A percentile compares a stretch with the other conserved stretches of the same genome.
phyloP scores from a whole-genome alignment of 495 filamentous ascomycete genomes.

The Corynascus novoguineensis region DNA sequence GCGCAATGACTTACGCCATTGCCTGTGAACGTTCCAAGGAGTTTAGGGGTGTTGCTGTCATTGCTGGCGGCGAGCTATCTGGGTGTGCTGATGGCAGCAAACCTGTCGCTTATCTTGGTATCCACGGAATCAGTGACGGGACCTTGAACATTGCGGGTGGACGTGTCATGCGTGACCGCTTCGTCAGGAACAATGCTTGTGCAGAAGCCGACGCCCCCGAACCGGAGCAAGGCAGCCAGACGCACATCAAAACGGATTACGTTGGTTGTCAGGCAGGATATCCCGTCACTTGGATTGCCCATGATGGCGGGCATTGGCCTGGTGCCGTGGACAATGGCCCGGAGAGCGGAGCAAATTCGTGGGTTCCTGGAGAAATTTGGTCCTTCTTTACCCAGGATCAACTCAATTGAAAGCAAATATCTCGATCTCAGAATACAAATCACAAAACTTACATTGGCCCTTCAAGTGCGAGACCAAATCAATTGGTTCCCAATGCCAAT shows the following conservation, averaged over 20 bases:
- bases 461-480: too few species aligned
- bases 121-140: slow-evolving; percentile 37
- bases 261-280: slow-evolving; percentile 25
- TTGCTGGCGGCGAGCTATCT: slow-evolving; percentile 30
- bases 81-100: slow-evolving; percentile 31
- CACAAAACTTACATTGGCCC: too few species aligned
- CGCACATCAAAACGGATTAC: slow-evolving; percentile 28
- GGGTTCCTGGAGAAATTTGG: not conserved
- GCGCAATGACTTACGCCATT: slow-evolving; percentile 42
- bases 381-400: not conserved
- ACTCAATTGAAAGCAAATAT: too few species aligned
- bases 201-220: slow-evolving; percentile 16
- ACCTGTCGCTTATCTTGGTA: slow-evolving; percentile 40
- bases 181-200: slow-evolving; percentile 38
- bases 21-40: slow-evolving; percentile 35
- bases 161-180: slow-evolving; percentile 33
- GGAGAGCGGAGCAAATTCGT: not conserved
- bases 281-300: slow-evolving; percentile 27
- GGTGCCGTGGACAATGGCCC: not conserved
- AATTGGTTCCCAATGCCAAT: too few species aligned
- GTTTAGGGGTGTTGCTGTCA: slow-evolving; percentile 40
- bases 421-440: too few species aligned
- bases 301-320: slow-evolving; percentile 21
- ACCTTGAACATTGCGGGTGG: slow-evolving; percentile 34
- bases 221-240: slow-evolving; percentile 17